Conservation (phyloP, 2,329 filamentous ascomycete species). For the Ramichloridium luteum region DNA sequence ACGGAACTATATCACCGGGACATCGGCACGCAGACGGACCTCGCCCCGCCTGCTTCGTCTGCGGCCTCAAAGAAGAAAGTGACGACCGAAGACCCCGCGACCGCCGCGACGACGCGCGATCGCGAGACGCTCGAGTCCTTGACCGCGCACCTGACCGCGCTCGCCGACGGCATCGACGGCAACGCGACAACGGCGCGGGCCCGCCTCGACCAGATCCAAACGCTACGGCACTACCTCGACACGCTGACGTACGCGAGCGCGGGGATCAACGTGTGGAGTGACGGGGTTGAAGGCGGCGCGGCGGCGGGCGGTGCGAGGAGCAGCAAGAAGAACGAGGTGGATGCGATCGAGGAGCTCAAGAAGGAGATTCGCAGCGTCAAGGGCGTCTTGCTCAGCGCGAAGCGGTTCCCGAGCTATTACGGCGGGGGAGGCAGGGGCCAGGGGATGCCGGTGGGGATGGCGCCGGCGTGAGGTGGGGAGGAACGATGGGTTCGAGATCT, state of each 20-base stretch:
- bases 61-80: constrained; percentile 5
- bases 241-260: constrained; percentile 37
- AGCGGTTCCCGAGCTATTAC: constrained; percentile 48
- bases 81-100: constrained; percentile 18
- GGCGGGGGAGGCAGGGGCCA: too few relatives aligned
- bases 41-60: constrained; percentile 33
- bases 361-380: constrained; percentile 68
- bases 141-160: constrained; percentile 38
- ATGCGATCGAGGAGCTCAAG: constrained; percentile 62
- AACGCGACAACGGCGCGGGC: constrained; percentile 41
- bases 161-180: constrained; percentile 38
- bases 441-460: too few relatives aligned
- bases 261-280: constrained; percentile 9
- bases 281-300: constrained; percentile 14
- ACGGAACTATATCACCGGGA: constrained; percentile 73
- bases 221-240: constrained; percentile 55
- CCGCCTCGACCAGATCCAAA: constrained; percentile 37
- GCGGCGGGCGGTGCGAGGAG: constrained; percentile 5
- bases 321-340: constrained; percentile 40
- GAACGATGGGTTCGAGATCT: too few relatives aligned
- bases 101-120: constrained; percentile 6
- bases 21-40: constrained; percentile 61
- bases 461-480: too few relatives aligned
- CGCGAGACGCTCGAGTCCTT: constrained; percentile 32
- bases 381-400: constrained; percentile 61